Evolutionary conservation across 345 rosid genomes (phyloP).

Genomic region (Salix arbutifolia): DNA sequence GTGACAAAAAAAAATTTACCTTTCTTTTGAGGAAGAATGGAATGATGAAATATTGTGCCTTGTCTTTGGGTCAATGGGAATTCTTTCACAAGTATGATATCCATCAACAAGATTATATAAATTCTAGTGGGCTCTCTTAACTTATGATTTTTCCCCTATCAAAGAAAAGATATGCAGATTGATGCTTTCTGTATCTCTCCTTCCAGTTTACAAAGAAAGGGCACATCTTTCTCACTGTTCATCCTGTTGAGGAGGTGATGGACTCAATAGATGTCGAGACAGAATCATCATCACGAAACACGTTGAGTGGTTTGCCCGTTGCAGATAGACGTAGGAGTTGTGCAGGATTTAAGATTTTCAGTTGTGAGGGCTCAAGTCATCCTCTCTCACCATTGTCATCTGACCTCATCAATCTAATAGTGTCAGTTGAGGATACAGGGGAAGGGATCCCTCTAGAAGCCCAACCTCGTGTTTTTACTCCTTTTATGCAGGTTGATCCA

Average conservation of each 20-base stretch:
- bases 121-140: too few relatives aligned
- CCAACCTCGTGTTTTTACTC: constrained; percentile 86
- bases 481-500: constrained; percentile 91
- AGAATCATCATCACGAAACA: constrained; percentile 45
- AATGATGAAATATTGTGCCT: background rate
- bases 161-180: background rate
- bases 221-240: constrained; percentile 77
- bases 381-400: constrained; percentile 32
- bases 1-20: background rate
- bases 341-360: constrained; percentile 61
- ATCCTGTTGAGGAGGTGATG: constrained; percentile 74
- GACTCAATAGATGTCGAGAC: constrained; percentile 49
- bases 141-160: background rate
- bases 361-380: constrained; percentile 36
- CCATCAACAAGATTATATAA: too few relatives aligned
- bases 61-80: background rate
- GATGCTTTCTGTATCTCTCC: background rate
- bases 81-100: too few relatives aligned
- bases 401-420: constrained; percentile 52
- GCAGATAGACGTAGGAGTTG: constrained; percentile 69
- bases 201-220: constrained; percentile 88
- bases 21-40: background rate
- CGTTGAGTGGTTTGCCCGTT: constrained; percentile 80
- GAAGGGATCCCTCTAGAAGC: constrained; percentile 85
- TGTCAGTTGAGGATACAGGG: constrained; percentile 96